phyloP scores from a whole-genome alignment of 2,329 filamentous ascomycete genomes.

The Coniochaeta prunicola region DNA sequence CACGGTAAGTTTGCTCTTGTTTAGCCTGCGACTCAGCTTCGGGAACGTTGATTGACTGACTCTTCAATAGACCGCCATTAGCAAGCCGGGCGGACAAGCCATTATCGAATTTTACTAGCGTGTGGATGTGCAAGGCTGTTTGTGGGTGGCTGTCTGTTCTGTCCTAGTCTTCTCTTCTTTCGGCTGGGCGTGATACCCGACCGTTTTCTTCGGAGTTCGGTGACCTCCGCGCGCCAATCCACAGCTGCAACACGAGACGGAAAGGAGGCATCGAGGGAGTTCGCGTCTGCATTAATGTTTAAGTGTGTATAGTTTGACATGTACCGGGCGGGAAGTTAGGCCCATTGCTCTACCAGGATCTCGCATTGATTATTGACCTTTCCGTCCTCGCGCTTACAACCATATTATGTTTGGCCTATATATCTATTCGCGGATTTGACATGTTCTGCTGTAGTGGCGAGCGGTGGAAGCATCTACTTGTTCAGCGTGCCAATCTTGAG shows the following conservation, averaged over 20 bases:
- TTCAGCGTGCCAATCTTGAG: background rate
- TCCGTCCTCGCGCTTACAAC: background rate
- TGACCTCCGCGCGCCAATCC: background rate
- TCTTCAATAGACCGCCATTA: constrained; percentile 7
- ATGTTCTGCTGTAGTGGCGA: background rate
- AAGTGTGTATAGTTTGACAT: constrained; percentile 3
- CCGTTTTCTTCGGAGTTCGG: background rate
- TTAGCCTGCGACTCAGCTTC: constrained; percentile 44
- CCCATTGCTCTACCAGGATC: background rate
- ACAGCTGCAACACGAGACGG: background rate
- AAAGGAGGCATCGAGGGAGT: constrained; percentile 1
- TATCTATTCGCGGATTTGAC: background rate
- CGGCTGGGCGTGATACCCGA: background rate
- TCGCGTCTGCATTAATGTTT: constrained; percentile 1
- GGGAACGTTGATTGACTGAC: background rate
- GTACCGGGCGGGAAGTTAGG: background rate
- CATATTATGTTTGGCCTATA: background rate
- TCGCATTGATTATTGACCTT: background rate
- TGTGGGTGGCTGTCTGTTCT: background rate
- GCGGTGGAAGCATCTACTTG: background rate
- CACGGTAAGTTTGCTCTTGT: constrained; percentile 59
- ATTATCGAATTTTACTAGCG: constrained; percentile 1
- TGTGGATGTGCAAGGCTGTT: background rate
- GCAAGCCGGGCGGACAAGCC: constrained; percentile 2
- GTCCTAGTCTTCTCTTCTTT: background rate